A percentile compares a stretch with the other conserved stretches of the same genome.
Conservation (phyloP, 2,329 filamentous ascomycete genomes). For the Clarireedia monteithiana region DNA sequence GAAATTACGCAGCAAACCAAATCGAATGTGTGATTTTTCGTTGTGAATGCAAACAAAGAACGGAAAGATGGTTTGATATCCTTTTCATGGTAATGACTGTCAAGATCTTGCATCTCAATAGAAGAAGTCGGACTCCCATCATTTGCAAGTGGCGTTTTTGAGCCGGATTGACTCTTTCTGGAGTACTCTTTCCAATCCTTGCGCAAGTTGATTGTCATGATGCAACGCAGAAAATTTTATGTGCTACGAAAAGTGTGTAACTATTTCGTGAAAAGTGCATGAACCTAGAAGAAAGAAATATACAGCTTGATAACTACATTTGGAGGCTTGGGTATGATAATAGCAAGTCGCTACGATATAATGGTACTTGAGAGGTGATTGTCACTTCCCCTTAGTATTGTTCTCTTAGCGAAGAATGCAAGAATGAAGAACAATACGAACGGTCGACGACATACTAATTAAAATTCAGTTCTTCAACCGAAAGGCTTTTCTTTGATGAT, state of each 20-base stretch:
- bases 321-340: too few species aligned
- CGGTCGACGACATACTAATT: neutral
- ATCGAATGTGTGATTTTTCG: conserved; percentile 46
- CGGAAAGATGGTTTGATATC: conserved; percentile 19
- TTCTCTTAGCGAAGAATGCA: conserved; percentile 13
- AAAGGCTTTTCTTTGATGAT: neutral
- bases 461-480: neutral
- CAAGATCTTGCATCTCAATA: conserved; percentile 1
- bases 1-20: conserved; percentile 47
- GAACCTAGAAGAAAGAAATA: neutral
- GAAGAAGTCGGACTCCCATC: neutral
- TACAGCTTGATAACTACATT: neutral
- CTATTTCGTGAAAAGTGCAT: neutral
- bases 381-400: conserved; percentile 13
- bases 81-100: neutral
- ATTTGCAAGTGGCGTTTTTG: neutral
- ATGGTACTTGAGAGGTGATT: neutral
- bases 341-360: neutral
- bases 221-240: neutral
- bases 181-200: conserved; percentile 2
- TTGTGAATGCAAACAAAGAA: conserved; percentile 64
- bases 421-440: conserved; percentile 4
- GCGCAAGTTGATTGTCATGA: conserved; percentile 1
- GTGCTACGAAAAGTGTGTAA: neutral
- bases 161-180: neutral